Base-by-base conservation (phyloP, 352 stramenopile genomes). In the Pythium grandisporangium region DNA sequence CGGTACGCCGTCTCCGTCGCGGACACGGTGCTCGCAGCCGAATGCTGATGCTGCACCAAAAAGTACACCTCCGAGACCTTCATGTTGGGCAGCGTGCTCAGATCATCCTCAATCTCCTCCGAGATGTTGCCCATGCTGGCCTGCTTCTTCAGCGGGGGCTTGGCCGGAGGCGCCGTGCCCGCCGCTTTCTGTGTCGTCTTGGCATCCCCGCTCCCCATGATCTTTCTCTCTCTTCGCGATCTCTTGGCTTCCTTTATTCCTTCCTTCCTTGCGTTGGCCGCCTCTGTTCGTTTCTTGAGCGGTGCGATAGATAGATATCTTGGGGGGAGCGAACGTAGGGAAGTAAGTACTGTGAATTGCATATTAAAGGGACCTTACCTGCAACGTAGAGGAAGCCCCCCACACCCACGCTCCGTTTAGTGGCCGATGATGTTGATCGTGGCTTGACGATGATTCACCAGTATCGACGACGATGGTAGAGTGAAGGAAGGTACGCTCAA, bases 261-360 rank as follows among this genome's bases (percentile, higher is more conserved):
- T n/a, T n/a, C n/a, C n/a, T n/a, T n/a, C n/a, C n/a, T n/a, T n/a
- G n/a, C n/a, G n/a, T n/a, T n/a, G n/a, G n/a, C n/a, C n/a, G n/a
- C n/a, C n/a, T n/a, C n/a, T n/a, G n/a, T n/a, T n/a, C n/a, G n/a
- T n/a, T n/a, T n/a, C n/a, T n/a, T n/a, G n/a, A n/a, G n/a, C n/a
- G n/a, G n/a, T n/a, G n/a, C n/a, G 12, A 99, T 99, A 61, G 96
- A 99, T 71, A 91, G 95, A n/a, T n/a, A n/a, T 48, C 41, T 48
- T 47, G 23, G 10, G 27, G 30, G 40, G 41, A 46, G 38, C 29
- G 40, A 30, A 30, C 29, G 29, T 46, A 12, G 23, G 24, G 8
- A 42, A n/a, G 5, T 4, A 35, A 16, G 38, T 45, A 45, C 38
- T 35, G 25, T 45, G 22, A 17, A 24, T 24, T 2, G 20, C 29